Conservation (phyloP, 768 basidiomycete genomes). For the Asterophora lycoperdoides region DNA sequence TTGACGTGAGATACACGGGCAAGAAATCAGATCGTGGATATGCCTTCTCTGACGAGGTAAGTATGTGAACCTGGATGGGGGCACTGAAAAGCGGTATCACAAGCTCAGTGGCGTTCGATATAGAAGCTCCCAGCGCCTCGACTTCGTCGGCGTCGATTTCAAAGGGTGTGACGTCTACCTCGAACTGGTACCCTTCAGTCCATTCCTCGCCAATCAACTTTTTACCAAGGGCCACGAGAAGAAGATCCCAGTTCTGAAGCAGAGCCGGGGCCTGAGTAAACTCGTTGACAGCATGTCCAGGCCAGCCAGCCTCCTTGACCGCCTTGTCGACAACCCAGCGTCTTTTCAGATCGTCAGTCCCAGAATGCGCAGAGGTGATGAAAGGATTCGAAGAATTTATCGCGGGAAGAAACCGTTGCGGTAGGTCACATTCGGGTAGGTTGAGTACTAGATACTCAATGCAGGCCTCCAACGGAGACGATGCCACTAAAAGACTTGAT, state of each 20-base stretch:
- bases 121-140: slow-evolving; percentile 53
- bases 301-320: slow-evolving; percentile 82
- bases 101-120: slow-evolving; percentile 42
- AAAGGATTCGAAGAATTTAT: slow-evolving; percentile 69
- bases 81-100: slow-evolving; percentile 63
- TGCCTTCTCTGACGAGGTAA: slow-evolving; percentile 45
- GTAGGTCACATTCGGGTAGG: slow-evolving; percentile 85
- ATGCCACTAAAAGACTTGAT: slow-evolving; percentile 52
- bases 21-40: slow-evolving; percentile 47
- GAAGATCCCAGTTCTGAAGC: slow-evolving; percentile 45
- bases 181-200: slow-evolving; percentile 3
- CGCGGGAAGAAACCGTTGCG: slow-evolving; percentile 60
- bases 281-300: slow-evolving; percentile 61
- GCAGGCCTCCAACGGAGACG: slow-evolving; percentile 68
- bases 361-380: slow-evolving; percentile 60
- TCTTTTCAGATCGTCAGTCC: slow-evolving; percentile 56
- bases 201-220: slow-evolving; percentile 47
- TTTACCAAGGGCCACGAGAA: slow-evolving; percentile 53
- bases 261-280: slow-evolving; percentile 36
- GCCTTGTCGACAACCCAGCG: slow-evolving; percentile 82
- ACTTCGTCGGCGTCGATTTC: slow-evolving; percentile 41
- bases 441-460: slow-evolving; percentile 84
- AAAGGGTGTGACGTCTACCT: slow-evolving; percentile 22
- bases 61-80: slow-evolving; percentile 62
- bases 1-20: slow-evolving; percentile 73